A percentile compares a stretch with the other conserved stretches of the same genome.
Evolutionary conservation across 2,329 filamentous ascomycete genomes (phyloP).

Genomic region (Ophiostoma piceae): DNA sequence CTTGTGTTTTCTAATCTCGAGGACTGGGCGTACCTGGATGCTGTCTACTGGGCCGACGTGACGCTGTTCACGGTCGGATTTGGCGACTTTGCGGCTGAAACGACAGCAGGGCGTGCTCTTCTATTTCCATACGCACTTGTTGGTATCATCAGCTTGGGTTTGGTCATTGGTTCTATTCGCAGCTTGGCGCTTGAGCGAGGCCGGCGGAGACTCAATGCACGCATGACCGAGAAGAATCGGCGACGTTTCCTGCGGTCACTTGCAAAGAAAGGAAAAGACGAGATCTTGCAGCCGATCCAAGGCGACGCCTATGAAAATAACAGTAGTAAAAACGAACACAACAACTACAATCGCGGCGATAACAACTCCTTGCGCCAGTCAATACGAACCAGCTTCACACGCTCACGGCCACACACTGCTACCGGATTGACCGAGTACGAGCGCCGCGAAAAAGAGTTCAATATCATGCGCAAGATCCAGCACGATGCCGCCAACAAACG

Average conservation of each 20-base stretch:
- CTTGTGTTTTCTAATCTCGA: constrained; percentile 69
- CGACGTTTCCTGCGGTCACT: constrained; percentile 44
- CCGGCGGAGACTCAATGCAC: constrained; percentile 48
- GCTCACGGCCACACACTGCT: constrained; percentile 16
- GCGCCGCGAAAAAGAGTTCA: constrained; percentile 65
- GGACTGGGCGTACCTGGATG: constrained; percentile 70
- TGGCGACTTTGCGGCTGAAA: constrained; percentile 48
- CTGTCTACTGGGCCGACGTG: constrained; percentile 73
- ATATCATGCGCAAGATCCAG: constrained; percentile 78
- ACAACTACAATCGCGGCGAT: not conserved
- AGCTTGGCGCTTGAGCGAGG: constrained; percentile 58
- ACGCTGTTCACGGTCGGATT: constrained; percentile 61
- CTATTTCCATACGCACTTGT: constrained; percentile 79
- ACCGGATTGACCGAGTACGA: constrained; percentile 45
- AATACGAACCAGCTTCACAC: constrained; percentile 16
- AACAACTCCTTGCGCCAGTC: not conserved
- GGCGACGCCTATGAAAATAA: not conserved
- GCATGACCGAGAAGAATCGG: constrained; percentile 57
- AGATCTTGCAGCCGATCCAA: constrained; percentile 47
- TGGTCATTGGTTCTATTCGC: constrained; percentile 40
- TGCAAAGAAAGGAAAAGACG: constrained; percentile 42
- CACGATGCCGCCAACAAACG: constrained; percentile 57
- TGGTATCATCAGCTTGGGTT: constrained; percentile 65
- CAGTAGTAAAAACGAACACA: not conserved
- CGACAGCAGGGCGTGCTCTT: constrained; percentile 59